These are phyloP conservation scores for Russula olivacea DNA, from an alignment of 768 basidiomycete species.

Conservation along the genomic window DNA sequence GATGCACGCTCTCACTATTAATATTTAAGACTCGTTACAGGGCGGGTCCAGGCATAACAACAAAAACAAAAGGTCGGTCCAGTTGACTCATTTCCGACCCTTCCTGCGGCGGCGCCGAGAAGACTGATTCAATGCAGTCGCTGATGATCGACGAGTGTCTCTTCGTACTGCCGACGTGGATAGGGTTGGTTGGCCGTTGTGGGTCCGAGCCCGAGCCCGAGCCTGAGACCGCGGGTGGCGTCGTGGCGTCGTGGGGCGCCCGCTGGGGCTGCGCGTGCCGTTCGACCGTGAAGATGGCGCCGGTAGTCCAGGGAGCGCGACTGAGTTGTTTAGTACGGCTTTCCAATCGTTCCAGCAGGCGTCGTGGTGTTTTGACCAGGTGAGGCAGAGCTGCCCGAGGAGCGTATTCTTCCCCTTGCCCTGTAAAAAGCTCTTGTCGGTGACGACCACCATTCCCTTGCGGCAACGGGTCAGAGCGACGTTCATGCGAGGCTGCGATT, in stretches of 20 bases:
- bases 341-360: conserved; percentile 35
- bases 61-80: background rate
- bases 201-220: too few relatives aligned
- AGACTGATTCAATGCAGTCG: background rate
- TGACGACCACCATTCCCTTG: conserved; percentile 44
- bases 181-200: too few relatives aligned
- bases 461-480: conserved; percentile 39
- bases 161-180: background rate
- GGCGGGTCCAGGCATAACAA: background rate
- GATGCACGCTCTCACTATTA: background rate
- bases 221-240: too few relatives aligned
- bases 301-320: conserved; percentile 3
- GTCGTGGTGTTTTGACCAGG: conserved; percentile 28
- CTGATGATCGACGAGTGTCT: background rate
- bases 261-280: too few relatives aligned
- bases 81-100: background rate
- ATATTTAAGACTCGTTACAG: background rate
- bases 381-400: conserved; percentile 35
- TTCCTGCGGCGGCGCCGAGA: background rate
- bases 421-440: conserved; percentile 39
- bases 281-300: too few relatives aligned
- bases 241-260: too few relatives aligned
- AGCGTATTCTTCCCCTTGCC: conserved; percentile 36
- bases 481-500: conserved; percentile 43
- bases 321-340: background rate